Evolutionary conservation across 2,329 filamentous ascomycete genomes (phyloP), one percentile per base, ranked within the genome.

Genomic region (Phyllachora maydis): DNA sequence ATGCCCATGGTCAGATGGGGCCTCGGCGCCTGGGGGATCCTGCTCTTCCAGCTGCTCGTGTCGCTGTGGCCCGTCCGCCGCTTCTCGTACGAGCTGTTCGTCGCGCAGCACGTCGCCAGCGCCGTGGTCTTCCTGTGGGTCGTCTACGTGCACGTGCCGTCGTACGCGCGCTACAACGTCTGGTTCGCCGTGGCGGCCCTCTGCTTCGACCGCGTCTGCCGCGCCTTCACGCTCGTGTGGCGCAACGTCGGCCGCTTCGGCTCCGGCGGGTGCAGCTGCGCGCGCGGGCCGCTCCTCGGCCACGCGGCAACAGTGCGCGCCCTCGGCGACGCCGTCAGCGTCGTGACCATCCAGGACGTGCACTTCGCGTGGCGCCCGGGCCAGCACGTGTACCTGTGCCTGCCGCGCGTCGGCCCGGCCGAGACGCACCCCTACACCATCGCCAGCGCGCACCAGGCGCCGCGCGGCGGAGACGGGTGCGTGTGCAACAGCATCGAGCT

Each of bases 21-120:
- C 5, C 41, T 78, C 3, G 68, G 57, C 6, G 69, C 69, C 1
- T 78, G 71, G 69, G 63, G 45, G 2, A 43, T 75, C 9, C 43
- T 78, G 16, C 45, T 69, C 1, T 77, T 72, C 70, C 69, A 69
- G 18, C 55, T 64, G 11, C 39, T 75, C 16, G 63, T 62, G 5
- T 68, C 67, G 2, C 50, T 74, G 26, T 55, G 63, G 5, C 73
- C 73, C 0, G 47, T 78, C 16, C 59, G 73, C 4, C 56, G 64
- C n/a, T 51, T 68, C 47, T 56, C 57, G 5, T 78, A 78, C 39
- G 73, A 79, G 45, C 29, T 75, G 1, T 79, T 77, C 38, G 59
- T 78, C 10, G 34, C 66, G 4, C 73, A 79, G 41, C 73, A 79
- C 38, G 47, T 77, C 14, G 40, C 63, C 10, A 61, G 65, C 3